Percentiles rank a stretch among this genome's conserved stretches.
Conservation (phyloP, 2,329 filamentous ascomycete genomes). For the Epichloe aotearoae region DNA sequence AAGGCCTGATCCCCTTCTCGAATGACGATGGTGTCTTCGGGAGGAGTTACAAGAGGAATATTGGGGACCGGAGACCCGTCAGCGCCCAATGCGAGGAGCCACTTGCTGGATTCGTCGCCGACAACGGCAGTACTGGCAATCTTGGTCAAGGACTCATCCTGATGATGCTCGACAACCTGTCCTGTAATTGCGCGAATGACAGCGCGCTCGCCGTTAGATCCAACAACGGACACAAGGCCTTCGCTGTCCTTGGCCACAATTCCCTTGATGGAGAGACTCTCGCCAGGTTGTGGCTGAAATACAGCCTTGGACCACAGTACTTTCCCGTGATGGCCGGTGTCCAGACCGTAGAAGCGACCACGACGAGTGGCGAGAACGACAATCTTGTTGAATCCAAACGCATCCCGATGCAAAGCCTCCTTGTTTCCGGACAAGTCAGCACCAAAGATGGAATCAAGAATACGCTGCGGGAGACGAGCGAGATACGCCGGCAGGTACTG, state of each 20-base stretch:
- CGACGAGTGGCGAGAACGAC: slow-evolving; percentile 67
- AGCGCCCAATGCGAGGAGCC: slow-evolving; percentile 38
- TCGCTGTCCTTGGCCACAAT: slow-evolving; percentile 48
- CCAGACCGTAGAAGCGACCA: slow-evolving; percentile 68
- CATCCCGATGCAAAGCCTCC: slow-evolving; percentile 47
- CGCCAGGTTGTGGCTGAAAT: slow-evolving; percentile 38
- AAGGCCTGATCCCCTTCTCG: slow-evolving; percentile 35
- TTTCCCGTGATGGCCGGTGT: slow-evolving; percentile 59
- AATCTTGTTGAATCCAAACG: slow-evolving; percentile 81
- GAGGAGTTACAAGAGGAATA: slow-evolving; percentile 31
- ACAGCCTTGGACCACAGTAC: slow-evolving; percentile 64
- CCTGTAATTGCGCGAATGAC: slow-evolving; percentile 41
- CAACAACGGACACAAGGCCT: slow-evolving; percentile 44
- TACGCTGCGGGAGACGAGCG: slow-evolving; percentile 50
- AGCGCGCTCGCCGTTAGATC: slow-evolving; percentile 48
- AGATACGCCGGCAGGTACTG: slow-evolving; percentile 64
- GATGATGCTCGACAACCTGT: slow-evolving; percentile 19
- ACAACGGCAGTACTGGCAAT: slow-evolving; percentile 34
- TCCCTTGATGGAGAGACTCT: slow-evolving; percentile 53
- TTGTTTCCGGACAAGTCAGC: slow-evolving; percentile 32
- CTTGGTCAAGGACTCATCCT: slow-evolving; percentile 1
- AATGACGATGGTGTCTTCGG: slow-evolving; percentile 42
- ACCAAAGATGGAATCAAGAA: slow-evolving; percentile 53
- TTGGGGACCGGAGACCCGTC: slow-evolving; percentile 33
- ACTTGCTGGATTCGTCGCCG: slow-evolving; percentile 37